These are phyloP conservation scores for Hygrocybe coccinea DNA, from an alignment of 768 basidiomycete genomes.

Conservation along the genomic window DNA sequence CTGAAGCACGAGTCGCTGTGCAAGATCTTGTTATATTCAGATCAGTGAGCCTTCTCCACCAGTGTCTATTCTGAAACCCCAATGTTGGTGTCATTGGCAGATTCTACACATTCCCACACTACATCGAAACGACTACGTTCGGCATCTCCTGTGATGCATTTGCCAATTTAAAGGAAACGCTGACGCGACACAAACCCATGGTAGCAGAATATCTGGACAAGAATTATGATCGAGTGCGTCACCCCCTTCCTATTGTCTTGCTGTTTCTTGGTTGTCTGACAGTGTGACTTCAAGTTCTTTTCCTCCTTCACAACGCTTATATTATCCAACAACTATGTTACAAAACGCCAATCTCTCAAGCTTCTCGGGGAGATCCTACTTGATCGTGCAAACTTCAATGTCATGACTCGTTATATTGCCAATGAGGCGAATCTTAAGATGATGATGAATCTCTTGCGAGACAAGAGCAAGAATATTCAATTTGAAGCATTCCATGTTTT, in stretches of 20 bases:
- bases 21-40: slow-evolving; percentile 86
- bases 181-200: slow-evolving; percentile 97
- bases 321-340: slow-evolving; percentile 93
- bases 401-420: slow-evolving; percentile 97
- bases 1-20: slow-evolving; percentile 86
- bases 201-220: slow-evolving; percentile 95
- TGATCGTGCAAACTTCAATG: slow-evolving; percentile 95
- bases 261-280: slow-evolving; percentile 8
- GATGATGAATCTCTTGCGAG: slow-evolving; percentile 99
- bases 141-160: slow-evolving; percentile 98
- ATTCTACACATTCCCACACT: slow-evolving; percentile 94
- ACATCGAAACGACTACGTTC: slow-evolving; percentile 96
- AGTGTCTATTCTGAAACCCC: not conserved
- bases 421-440: slow-evolving; percentile 96
- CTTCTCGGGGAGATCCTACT: slow-evolving; percentile 96
- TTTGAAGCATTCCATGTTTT: slow-evolving; percentile 99
- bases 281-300: slow-evolving; percentile 68
- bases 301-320: slow-evolving; percentile 89
- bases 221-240: slow-evolving; percentile 88
- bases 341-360: slow-evolving; percentile 98
- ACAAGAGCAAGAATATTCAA: slow-evolving; percentile 99
- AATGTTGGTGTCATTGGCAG: slow-evolving; percentile 34
- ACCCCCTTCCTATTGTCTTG: not conserved
- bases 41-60: slow-evolving; percentile 63
- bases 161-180: slow-evolving; percentile 93